Percentiles rank a stretch among this genome's conserved stretches.
Conservation (phyloP, 2,329 filamentous ascomycete genomes). For the Davidsoniella neocaledoniae region DNA sequence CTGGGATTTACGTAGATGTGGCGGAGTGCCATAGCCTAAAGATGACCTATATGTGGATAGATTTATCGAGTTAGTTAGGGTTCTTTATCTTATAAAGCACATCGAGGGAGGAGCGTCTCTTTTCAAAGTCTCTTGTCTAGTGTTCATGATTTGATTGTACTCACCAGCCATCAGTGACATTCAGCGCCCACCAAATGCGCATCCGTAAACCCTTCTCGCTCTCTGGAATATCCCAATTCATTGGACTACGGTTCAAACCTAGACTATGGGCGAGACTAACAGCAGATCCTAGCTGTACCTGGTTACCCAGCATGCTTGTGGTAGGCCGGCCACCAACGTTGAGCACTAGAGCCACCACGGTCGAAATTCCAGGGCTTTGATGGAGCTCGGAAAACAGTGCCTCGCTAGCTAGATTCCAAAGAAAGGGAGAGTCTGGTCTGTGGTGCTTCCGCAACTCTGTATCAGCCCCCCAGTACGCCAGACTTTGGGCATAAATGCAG, state of each 20-base stretch:
- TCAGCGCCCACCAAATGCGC: constrained; percentile 38
- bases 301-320: constrained; percentile 42
- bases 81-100: neutral
- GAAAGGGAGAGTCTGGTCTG: constrained; percentile 40
- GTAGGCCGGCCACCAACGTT: constrained; percentile 44
- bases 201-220: constrained; percentile 34
- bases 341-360: constrained; percentile 38
- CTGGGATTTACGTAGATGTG: constrained; percentile 27
- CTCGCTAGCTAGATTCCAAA: constrained; percentile 45
- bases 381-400: constrained; percentile 43
- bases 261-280: constrained; percentile 36
- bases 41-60: constrained; percentile 24
- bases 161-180: constrained; percentile 39
- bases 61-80: too few species aligned
- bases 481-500: constrained; percentile 38
- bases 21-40: constrained; percentile 35
- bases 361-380: constrained; percentile 39
- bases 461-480: constrained; percentile 40
- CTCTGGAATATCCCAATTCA: constrained; percentile 33
- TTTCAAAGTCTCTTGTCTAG: too few species aligned
- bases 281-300: constrained; percentile 31
- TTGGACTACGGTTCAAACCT: constrained; percentile 36
- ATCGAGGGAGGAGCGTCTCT: too few species aligned
- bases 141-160: constrained; percentile 5
- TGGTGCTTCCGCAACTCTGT: constrained; percentile 26